A percentile compares a stretch with the other conserved stretches of the same genome.
These are phyloP conservation scores for Cordyceps militaris DNA, from an alignment of 2,329 filamentous ascomycete species.

Conservation along the genomic window DNA sequence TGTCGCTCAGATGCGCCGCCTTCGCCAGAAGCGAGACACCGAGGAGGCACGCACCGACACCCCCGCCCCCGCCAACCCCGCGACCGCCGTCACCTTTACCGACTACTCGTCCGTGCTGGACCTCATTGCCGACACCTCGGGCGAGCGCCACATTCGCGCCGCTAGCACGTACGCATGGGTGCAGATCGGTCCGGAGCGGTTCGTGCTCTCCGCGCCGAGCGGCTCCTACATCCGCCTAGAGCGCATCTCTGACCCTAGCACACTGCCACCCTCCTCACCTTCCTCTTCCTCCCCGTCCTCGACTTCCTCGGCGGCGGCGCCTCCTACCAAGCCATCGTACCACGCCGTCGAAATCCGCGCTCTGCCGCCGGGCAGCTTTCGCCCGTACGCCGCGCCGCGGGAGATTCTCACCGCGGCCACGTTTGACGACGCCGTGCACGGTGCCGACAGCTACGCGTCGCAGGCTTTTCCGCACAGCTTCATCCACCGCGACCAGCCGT, in stretches of 20 bases:
- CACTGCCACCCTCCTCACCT: not conserved
- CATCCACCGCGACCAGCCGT: conserved; percentile 58
- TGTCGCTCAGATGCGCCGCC: conserved; percentile 51
- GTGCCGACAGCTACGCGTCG: conserved; percentile 72
- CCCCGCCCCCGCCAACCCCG: conserved; percentile 13
- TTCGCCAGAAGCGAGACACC: conserved; percentile 42
- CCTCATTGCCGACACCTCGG: conserved; percentile 72
- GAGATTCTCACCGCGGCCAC: conserved; percentile 58
- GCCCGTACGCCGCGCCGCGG: conserved; percentile 59
- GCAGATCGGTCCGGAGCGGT: conserved; percentile 60
- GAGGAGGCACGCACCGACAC: conserved; percentile 25
- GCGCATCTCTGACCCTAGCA: conserved; percentile 22
- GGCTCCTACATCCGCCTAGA: conserved; percentile 56
- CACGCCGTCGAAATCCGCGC: conserved; percentile 42
- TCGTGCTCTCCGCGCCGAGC: conserved; percentile 59
- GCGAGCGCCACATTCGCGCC: conserved; percentile 69
- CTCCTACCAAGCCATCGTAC: conserved; percentile 24
- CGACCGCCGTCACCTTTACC: conserved; percentile 63
- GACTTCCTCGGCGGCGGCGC: not conserved
- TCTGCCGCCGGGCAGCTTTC: conserved; percentile 35
- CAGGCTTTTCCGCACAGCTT: conserved; percentile 59
- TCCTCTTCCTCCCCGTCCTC: not conserved
- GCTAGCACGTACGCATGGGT: conserved; percentile 80
- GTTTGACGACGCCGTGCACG: conserved; percentile 71
- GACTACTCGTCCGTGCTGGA: conserved; percentile 92